Evolutionary conservation across 805 yeast genomes (phyloP), one percentile per base, ranked within the genome.

Genomic region (Brettanomyces nanus): DNA sequence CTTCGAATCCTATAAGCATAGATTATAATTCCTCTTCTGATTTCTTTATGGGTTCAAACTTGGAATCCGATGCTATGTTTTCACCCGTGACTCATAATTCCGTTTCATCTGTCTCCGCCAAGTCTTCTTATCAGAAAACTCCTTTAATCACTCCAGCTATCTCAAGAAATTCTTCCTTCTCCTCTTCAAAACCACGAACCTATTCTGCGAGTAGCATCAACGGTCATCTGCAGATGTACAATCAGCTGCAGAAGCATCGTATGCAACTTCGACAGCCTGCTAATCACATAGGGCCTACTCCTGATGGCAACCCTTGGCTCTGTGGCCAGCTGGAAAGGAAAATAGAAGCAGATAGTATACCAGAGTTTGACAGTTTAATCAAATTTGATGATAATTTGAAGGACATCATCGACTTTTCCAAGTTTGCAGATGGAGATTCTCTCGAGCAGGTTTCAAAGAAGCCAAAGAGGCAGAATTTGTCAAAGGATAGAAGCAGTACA

Each of bases 301-400:
- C 32, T 26, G 27, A 26, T 20, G 20, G 38, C 28, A 35, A 38
- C 26, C 13, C 38, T n/a, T n/a, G n/a, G n/a, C n/a, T n/a, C n/a
- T n/a, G n/a, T n/a, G n/a, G n/a, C n/a, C n/a, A 28, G 32, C 39
- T 33, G 10, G 38, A 17, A n/a, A 29, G 34, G 31, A 26, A 32
- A 28, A 27, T 20, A 28, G 36, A 40, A 28, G 42, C 35, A 17
- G 49, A 50, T 22, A 58, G 56, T 15, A 18, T 11, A 17, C 58
- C 58, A 38, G 52, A 58, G 38, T 51, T 60, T 35, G 63, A 59
- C 34, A 44, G 43, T 36, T 58, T 56, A 35, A 41, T 60, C 33
- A 58, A 55, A 30, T 53, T 60, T 31, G 63, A 56, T 39, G 54
- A 49, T 22, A 46, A 41, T 32, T 44, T 45, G 28, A 51, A 43